These are phyloP conservation scores for Aspergillus fischeri DNA, from an alignment of 2,329 filamentous ascomycete species.

Conservation along the genomic window DNA sequence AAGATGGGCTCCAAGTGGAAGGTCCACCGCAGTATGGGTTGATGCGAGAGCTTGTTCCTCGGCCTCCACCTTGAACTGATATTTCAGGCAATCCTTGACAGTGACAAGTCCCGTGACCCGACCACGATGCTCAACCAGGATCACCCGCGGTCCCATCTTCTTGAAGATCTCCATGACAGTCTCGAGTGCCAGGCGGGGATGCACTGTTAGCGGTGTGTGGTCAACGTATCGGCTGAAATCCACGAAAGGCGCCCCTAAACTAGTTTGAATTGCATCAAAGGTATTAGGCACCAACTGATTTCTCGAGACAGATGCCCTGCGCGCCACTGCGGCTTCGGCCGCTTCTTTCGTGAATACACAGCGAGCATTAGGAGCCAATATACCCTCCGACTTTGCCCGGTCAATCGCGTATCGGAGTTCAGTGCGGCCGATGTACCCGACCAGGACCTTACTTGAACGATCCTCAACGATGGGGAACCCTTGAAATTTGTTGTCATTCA, in stretches of 20 bases:
- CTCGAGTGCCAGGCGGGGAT: slow-evolving; percentile 85
- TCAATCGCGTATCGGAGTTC: slow-evolving; percentile 90
- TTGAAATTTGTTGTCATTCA: slow-evolving; percentile 77
- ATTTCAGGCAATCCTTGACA: slow-evolving; percentile 94
- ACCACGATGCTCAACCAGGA: slow-evolving; percentile 87
- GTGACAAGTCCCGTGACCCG: slow-evolving; percentile 81
- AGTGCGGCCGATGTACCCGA: slow-evolving; percentile 90
- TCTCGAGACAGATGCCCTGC: slow-evolving; percentile 24
- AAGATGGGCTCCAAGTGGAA: slow-evolving; percentile 20
- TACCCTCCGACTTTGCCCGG: slow-evolving; percentile 65
- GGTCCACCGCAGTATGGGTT: slow-evolving; percentile 22
- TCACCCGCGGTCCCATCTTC: slow-evolving; percentile 92
- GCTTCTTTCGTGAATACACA: slow-evolving; percentile 66
- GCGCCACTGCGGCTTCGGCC: slow-evolving; percentile 32
- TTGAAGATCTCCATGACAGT: slow-evolving; percentile 99
- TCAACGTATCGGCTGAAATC: slow-evolving; percentile 89
- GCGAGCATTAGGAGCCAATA: slow-evolving; percentile 62
- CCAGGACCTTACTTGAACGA: slow-evolving; percentile 62
- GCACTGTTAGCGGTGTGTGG: slow-evolving; percentile 80
- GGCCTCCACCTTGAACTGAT: slow-evolving; percentile 93
- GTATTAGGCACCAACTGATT: slow-evolving; percentile 43
- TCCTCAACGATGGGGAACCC: slow-evolving; percentile 91
- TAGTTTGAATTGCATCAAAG: slow-evolving; percentile 58
- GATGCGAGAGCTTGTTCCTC: slow-evolving; percentile 59
- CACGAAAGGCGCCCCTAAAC: slow-evolving; percentile 55